phyloP scores from a whole-genome alignment of 2,329 filamentous ascomycete species.

The Aureobasidium pullulans region DNA sequence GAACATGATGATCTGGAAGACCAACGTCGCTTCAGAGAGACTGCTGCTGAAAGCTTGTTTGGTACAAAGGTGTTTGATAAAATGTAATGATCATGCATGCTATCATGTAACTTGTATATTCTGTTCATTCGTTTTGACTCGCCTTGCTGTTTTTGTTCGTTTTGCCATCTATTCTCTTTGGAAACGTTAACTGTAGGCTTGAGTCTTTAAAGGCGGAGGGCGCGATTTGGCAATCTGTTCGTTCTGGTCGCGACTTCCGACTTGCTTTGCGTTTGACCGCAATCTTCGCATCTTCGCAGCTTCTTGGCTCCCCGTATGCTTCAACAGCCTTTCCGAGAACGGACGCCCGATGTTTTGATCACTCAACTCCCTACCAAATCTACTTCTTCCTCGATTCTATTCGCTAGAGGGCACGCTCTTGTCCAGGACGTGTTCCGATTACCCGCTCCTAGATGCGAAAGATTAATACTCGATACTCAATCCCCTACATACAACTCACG shows the following conservation, averaged over 20 bases:
- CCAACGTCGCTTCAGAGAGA: conserved; percentile 16
- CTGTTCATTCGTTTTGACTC: background rate
- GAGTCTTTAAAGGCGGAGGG: too few species aligned
- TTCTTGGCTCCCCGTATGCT: too few species aligned
- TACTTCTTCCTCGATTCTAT: background rate
- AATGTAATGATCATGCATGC: conserved; percentile 23
- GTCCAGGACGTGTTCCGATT: background rate
- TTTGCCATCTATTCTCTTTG: too few species aligned
- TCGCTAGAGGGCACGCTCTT: background rate
- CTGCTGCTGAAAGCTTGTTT: conserved; percentile 19
- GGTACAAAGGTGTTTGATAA: conserved; percentile 32
- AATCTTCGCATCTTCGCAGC: too few species aligned
- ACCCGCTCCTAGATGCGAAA: background rate
- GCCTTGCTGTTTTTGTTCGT: too few species aligned
- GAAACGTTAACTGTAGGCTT: too few species aligned
- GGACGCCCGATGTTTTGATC: background rate
- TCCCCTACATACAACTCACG: background rate
- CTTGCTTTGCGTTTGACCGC: too few species aligned
- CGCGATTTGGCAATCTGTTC: too few species aligned
- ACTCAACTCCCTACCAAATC: background rate
- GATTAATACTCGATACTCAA: background rate
- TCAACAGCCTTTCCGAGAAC: too few species aligned
- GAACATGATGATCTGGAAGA: conserved; percentile 21
- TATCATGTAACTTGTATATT: background rate
- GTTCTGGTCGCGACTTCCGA: too few species aligned